phyloP scores from a whole-genome alignment of 345 rosid genomes.

The Lagerstroemia speciosa region DNA sequence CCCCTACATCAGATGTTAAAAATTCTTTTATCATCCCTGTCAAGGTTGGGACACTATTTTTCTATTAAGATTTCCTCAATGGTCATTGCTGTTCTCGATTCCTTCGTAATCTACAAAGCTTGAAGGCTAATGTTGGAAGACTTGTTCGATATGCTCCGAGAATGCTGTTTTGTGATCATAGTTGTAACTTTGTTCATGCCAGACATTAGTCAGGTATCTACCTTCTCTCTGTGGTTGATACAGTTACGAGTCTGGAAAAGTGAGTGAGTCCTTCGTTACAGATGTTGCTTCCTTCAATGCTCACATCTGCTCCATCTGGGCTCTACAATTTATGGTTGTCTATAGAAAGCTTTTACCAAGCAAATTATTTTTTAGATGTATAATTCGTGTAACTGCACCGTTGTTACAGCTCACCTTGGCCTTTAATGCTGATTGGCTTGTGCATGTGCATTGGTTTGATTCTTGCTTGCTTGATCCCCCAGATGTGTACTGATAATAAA shows the following conservation, averaged over 20 bases:
- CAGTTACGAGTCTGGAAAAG: conserved; percentile 38
- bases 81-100: too few relatives aligned
- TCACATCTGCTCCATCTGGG: conserved; percentile 33
- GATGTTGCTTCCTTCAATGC: conserved; percentile 16
- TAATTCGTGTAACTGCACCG: neutral
- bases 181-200: conserved; percentile 11
- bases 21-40: conserved; percentile 6
- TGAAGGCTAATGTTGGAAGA: neutral
- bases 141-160: neutral
- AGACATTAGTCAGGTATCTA: conserved; percentile 34
- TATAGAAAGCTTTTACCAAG: neutral
- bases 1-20: conserved; percentile 8
- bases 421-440: neutral
- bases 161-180: neutral
- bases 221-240: conserved; percentile 23
- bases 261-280: conserved; percentile 27
- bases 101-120: too few relatives aligned
- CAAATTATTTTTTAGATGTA: neutral
- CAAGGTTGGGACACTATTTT: conserved; percentile 5
- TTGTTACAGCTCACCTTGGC: neutral
- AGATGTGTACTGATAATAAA: neutral
- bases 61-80: neutral
- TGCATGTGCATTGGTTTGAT: neutral
- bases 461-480: neutral
- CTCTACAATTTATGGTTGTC: conserved; percentile 11